Conservation (phyloP, 345 rosid species). For the Pelargonium nanum region DNA sequence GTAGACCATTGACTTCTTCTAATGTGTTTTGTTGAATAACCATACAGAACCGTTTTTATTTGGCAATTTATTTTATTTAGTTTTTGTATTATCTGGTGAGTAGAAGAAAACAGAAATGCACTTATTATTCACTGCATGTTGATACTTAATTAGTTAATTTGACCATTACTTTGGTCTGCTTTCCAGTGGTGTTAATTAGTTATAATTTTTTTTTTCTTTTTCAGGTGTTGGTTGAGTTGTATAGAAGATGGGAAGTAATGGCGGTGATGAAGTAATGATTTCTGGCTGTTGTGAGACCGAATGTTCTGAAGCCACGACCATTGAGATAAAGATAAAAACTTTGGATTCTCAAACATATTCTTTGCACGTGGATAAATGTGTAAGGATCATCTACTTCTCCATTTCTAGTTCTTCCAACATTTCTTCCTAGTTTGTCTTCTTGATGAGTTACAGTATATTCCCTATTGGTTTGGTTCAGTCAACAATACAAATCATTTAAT, state of each 20-base stretch:
- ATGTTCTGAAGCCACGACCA: conserved; percentile 38
- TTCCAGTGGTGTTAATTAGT: background rate
- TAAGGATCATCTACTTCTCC: background rate
- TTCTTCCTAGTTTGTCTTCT: background rate
- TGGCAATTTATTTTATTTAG: too few species aligned
- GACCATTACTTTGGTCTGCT: background rate
- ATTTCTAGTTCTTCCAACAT: background rate
- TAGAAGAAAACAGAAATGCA: background rate
- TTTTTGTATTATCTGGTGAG: too few species aligned
- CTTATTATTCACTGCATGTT: background rate
- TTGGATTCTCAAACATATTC: conserved; percentile 66
- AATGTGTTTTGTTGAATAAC: too few species aligned
- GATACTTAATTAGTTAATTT: background rate
- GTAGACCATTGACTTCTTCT: too few species aligned
- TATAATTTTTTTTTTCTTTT: background rate
- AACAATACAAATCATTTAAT: background rate
- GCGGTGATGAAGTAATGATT: conserved; percentile 20
- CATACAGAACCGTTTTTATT: too few species aligned
- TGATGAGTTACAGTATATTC: background rate
- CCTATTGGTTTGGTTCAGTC: background rate
- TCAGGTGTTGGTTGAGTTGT: background rate
- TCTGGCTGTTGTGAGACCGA: conserved; percentile 22
- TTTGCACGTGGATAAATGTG: conserved; percentile 49
- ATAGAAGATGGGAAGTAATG: conserved; percentile 34
- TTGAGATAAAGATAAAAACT: conserved; percentile 66